Evolutionary conservation across 2,329 filamentous ascomycete genomes (phyloP).

Genomic region (Boeremia exigua): DNA sequence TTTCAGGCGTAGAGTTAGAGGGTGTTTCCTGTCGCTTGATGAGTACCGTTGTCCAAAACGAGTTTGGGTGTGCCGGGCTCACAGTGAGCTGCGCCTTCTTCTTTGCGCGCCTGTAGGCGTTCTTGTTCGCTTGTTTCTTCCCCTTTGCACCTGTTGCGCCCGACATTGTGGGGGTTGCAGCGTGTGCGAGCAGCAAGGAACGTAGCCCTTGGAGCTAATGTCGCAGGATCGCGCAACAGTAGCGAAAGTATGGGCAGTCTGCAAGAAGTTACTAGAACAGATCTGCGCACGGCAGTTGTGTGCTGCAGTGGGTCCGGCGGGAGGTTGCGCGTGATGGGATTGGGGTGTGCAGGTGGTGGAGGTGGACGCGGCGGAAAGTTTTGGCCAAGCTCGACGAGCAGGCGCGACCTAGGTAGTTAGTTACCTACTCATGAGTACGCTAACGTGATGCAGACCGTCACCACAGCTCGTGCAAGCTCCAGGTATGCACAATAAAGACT

Average conservation of each 20-base stretch:
- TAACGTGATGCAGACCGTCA: conserved; percentile 4
- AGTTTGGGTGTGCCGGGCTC: conserved; percentile 28
- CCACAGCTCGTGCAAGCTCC: neutral
- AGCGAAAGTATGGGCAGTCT: neutral
- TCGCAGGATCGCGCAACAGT: neutral
- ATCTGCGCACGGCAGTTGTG: neutral
- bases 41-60: conserved; percentile 15
- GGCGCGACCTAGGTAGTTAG: neutral
- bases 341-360: conserved; percentile 3
- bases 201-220: neutral
- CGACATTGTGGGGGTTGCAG: conserved; percentile 30
- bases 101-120: conserved; percentile 88
- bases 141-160: conserved; percentile 32
- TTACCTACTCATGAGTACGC: neutral
- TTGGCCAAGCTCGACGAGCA: conserved; percentile 9
- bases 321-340: conserved; percentile 8
- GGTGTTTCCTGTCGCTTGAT: conserved; percentile 43
- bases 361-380: conserved; percentile 10
- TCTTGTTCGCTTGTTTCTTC: conserved; percentile 80
- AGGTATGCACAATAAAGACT: neutral
- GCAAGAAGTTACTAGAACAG: no score
- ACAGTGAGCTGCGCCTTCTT: conserved; percentile 87
- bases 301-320: neutral
- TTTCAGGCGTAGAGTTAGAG: conserved; percentile 45
- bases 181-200: neutral